phyloP scores from a whole-genome alignment of 371 early-diverging fungal genomes.

The Mucor mucedo region DNA sequence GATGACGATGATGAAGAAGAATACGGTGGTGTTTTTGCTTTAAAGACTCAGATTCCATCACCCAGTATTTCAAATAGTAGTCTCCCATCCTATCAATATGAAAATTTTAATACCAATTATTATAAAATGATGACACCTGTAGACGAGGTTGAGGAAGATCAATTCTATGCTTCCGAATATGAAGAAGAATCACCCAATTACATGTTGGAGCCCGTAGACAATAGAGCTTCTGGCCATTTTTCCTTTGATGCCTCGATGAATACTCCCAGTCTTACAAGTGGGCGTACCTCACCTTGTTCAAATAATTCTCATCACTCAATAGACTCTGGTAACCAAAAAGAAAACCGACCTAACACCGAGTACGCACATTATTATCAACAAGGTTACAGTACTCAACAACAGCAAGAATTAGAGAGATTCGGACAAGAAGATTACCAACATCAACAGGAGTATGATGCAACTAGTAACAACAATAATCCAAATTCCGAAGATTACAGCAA shows the following conservation, averaged over 20 bases:
- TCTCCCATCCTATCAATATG: conserved; percentile 2
- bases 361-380: too few species aligned
- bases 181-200: background rate
- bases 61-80: background rate
- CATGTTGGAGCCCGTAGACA: too few species aligned
- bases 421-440: too few species aligned
- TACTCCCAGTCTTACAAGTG: conserved; percentile 24
- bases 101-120: background rate
- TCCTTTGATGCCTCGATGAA: conserved; percentile 1
- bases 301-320: conserved; percentile 1
- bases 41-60: conserved; percentile 26
- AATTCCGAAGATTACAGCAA: too few species aligned
- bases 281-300: conserved; percentile 14
- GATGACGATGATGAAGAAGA: conserved; percentile 8
- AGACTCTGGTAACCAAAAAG: background rate
- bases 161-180: conserved; percentile 7
- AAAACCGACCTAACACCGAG: background rate
- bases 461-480: too few species aligned
- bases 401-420: too few species aligned
- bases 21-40: conserved; percentile 24
- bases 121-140: conserved; percentile 27
- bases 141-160: conserved; percentile 23
- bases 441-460: too few species aligned
- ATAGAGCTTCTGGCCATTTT: background rate
- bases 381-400: too few species aligned